Base-by-base conservation (phyloP, 225 moss, liverwort and hornwort genomes). In the Sphagnum contortum region DNA sequence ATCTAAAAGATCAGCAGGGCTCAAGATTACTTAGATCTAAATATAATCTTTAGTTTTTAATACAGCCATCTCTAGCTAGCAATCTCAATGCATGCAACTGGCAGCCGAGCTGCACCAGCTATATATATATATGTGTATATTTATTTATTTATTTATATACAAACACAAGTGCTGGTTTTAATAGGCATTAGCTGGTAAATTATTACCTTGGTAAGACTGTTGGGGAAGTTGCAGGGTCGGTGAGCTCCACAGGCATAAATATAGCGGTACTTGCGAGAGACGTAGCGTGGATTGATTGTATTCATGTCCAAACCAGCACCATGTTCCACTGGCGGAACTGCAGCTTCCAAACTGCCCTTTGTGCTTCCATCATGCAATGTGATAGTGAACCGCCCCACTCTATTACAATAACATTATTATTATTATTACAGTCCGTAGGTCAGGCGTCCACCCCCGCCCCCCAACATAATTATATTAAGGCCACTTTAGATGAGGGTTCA, bases 281-380 rank as follows among this genome's bases (percentile, higher is more conserved):
- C 56, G 66, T 69, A 77, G 47, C 45, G 4, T 5, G 55, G 62
- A 60, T 77, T 77, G 62, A 77, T 77, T n/a, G 77, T 77, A 51
- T 73, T 77, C 77, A 77, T 77, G 65, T 77, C 77, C 5, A 77
- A 73, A 12, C 77, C 77, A 57, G 68, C 64, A 47, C 77, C 77
- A 58, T 77, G 77, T 45, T 60, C 69, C 11, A 60, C 54, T 49
- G 72, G 69, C 7, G 77, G 64, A 50, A 74, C 68, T 44, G 73
- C 73, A 45, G 73, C 73, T 63, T 69, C 59, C 6, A 74, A 62
- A 1, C 73, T 73, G 7, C 77, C 77, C 49, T 51, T 65, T 48
- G 58, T 69, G 49, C 61, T 69, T 11, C 77, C 77, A 61, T 72
- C 69, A 3, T 29, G 29, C 29, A 77, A 69, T 45, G 77, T 65